phyloP scores from a whole-genome alignment of 768 basidiomycete genomes.

The Cubamyces lactineus region DNA sequence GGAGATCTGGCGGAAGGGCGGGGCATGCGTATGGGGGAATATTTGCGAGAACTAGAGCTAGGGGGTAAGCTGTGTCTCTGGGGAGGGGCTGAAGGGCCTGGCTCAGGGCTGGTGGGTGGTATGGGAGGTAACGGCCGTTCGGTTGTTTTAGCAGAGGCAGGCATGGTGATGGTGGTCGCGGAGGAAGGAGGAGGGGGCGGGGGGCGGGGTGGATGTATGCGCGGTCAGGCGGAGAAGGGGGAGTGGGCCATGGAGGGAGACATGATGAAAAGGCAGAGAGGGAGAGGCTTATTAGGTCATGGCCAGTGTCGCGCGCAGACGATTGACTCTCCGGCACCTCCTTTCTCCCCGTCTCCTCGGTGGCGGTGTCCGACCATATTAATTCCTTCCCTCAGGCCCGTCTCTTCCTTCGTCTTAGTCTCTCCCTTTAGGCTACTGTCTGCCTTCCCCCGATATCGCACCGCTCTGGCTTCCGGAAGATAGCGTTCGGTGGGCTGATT shows the following conservation, averaged over 20 bases:
- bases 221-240: not conserved
- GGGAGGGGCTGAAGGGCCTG: not conserved
- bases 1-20: slow-evolving; percentile 15
- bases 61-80: not conserved
- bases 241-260: not conserved
- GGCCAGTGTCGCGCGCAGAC: not conserved
- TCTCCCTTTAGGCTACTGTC: not conserved
- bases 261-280: slow-evolving; percentile 9
- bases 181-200: slow-evolving; percentile 1
- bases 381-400: not conserved
- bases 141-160: slow-evolving; percentile 16
- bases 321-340: not conserved
- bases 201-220: slow-evolving; percentile 4
- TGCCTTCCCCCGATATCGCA: too few species aligned
- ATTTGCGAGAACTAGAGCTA: not conserved
- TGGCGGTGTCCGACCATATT: slow-evolving; percentile 16
- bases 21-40: slow-evolving; percentile 2
- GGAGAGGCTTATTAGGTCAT: slow-evolving; percentile 14
- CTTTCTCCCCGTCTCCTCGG: slow-evolving; percentile 1
- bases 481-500: not conserved
- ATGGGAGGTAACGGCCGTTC: slow-evolving; percentile 30
- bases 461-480: not conserved
- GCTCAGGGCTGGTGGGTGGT: slow-evolving; percentile 15
- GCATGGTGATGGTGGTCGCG: slow-evolving; percentile 12
- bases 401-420: not conserved